These are phyloP conservation scores for Gaultheria prostrata DNA, from an alignment of 148 eudicot species.

Conservation along the genomic window DNA sequence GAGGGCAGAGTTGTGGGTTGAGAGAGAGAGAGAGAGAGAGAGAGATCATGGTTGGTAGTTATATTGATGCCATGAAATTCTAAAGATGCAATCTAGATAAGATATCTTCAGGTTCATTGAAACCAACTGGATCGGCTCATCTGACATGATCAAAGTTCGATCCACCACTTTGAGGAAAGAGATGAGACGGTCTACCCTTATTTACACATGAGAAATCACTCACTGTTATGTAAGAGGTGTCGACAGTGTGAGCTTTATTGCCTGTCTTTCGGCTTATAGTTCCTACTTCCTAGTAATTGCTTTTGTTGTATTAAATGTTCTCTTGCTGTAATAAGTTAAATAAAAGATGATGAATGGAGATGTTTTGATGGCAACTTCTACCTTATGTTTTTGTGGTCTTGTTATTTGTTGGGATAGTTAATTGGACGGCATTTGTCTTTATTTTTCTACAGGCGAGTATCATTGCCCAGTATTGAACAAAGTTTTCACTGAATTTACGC, in stretches of 20 bases:
- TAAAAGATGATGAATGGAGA: background rate
- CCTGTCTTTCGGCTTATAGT: background rate
- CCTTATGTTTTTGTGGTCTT: background rate
- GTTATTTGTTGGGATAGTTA: background rate
- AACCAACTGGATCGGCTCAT: background rate
- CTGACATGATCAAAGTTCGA: background rate
- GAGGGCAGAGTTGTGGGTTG: too few relatives aligned
- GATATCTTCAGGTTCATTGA: background rate
- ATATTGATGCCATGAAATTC: background rate
- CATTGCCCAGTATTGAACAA: slow-evolving; percentile 96
- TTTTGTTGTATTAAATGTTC: background rate
- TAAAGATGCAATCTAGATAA: background rate
- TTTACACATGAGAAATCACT: background rate
- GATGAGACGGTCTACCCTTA: background rate
- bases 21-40: too few relatives aligned
- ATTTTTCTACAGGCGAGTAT: slow-evolving; percentile 53
- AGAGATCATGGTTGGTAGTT: background rate
- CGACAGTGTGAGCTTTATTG: background rate
- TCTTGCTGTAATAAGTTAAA: background rate
- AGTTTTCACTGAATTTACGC: slow-evolving; percentile 94
- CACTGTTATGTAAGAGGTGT: background rate
- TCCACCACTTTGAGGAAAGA: background rate
- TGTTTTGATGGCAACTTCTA: background rate
- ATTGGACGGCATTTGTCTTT: background rate
- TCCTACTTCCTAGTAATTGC: background rate